Evolutionary conservation across 2,329 filamentous ascomycete genomes (phyloP).

Genomic region (Domatiomyces catenatus): DNA sequence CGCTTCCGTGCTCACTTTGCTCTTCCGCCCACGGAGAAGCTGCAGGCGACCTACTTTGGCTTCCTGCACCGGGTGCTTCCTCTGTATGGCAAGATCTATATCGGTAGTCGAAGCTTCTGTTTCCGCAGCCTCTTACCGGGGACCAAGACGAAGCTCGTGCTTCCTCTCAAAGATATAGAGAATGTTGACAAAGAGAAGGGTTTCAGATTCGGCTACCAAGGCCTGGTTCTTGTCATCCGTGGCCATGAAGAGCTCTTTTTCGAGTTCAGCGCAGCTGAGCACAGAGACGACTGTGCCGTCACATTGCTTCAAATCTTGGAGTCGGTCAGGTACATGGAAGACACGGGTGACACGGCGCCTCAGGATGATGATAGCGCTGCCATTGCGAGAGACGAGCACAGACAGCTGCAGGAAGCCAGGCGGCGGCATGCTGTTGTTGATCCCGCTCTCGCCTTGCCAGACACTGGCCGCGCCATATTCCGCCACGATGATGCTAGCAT

Average conservation of each 20-base stretch:
- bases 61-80: constrained; percentile 79
- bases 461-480: constrained; percentile 15
- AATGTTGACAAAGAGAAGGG: constrained; percentile 91
- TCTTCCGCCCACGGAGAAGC: constrained; percentile 64
- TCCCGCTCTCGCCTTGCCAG: constrained; percentile 11
- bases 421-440: constrained; percentile 26
- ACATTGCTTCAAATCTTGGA: constrained; percentile 67
- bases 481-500: constrained; percentile 23
- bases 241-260: constrained; percentile 96
- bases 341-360: constrained; percentile 51
- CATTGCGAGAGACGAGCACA: constrained; percentile 63
- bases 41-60: constrained; percentile 84
- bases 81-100: constrained; percentile 90
- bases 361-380: constrained; percentile 58
- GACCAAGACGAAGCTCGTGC: constrained; percentile 78
- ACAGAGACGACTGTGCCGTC: constrained; percentile 76
- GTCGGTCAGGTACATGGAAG: constrained; percentile 51
- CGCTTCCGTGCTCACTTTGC: constrained; percentile 84
- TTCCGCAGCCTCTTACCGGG: constrained; percentile 83
- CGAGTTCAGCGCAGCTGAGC: constrained; percentile 64
- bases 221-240: constrained; percentile 78
- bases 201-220: constrained; percentile 80
- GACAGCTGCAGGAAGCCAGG: constrained; percentile 62
- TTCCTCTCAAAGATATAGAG: constrained; percentile 81
- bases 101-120: constrained; percentile 75